Conservation (phyloP, 495 filamentous ascomycete genomes). For the Penicillium egyptiacum region DNA sequence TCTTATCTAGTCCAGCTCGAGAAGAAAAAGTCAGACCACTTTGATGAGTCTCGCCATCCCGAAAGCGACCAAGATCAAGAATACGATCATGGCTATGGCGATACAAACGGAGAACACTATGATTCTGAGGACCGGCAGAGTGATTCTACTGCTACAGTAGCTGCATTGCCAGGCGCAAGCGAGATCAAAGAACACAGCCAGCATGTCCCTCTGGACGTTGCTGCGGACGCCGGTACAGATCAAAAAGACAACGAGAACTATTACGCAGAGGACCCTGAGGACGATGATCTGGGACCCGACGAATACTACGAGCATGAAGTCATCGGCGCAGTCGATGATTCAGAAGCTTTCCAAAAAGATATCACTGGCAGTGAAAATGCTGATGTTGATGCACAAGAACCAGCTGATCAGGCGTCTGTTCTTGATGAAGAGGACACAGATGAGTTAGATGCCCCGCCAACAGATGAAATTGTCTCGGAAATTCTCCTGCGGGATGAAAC, state of each 20-base stretch:
- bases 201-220: slow-evolving; percentile 17
- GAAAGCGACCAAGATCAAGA: slow-evolving; percentile 13
- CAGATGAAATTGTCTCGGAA: slow-evolving; percentile 23
- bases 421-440: slow-evolving; percentile 18
- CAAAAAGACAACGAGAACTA: slow-evolving; percentile 13
- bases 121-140: slow-evolving; percentile 33
- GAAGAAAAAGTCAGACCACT: slow-evolving; percentile 1
- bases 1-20: neutral
- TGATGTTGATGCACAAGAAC: slow-evolving; percentile 4
- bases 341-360: slow-evolving; percentile 19
- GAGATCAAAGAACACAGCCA: slow-evolving; percentile 19
- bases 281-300: slow-evolving; percentile 11
- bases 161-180: slow-evolving; percentile 16
- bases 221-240: neutral
- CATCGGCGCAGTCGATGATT: slow-evolving; percentile 6
- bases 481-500: slow-evolving; percentile 20
- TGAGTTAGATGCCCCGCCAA: slow-evolving; percentile 20
- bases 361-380: slow-evolving; percentile 20
- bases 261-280: slow-evolving; percentile 13
- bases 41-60: neutral
- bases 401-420: slow-evolving; percentile 8
- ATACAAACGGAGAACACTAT: slow-evolving; percentile 22
- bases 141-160: slow-evolving; percentile 36
- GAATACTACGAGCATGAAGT: slow-evolving; percentile 17
- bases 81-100: slow-evolving; percentile 7